Base-by-base conservation (phyloP, 192 early-diverging fungal genomes). In the Coemansia sp. region DNA sequence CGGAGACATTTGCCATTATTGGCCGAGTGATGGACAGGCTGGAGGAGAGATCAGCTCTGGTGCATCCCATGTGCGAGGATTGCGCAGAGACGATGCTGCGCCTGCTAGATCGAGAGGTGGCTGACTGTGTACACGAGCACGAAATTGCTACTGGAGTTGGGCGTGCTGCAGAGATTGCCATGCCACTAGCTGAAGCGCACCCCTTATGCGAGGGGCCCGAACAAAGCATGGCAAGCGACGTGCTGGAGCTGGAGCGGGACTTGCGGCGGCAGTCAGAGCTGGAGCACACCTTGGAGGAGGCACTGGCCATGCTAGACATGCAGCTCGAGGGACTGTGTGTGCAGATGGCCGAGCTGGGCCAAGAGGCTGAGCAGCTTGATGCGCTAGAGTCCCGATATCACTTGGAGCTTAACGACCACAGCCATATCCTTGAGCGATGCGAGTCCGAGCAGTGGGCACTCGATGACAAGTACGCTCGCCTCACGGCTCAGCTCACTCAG, bases 61-160 rank as follows among this genome's bases (percentile, higher is more conserved):
- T 86, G 48, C 93, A 95, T 57, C 93, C 93, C 12, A 86, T 96
- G 72, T 98, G 96, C 70, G 86, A 92, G 63, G 94, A 94, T 52
- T 98, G 96, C 65, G 90, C 93, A 0, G 93, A 94, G 55, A 88
- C 88, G 65, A 66, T 96, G 57, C 42, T 88, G 48, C 83, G 89
- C 10, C 77, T 82, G 28, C 66, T 98, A 38, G 89, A 91, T 42
- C 87, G 86, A 59, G 85, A 89, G 52, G 66, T 94, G 16, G 61
- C 75, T 0, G 92, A 95, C 64, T 83, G 88, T 8, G 77, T 83
- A n/a, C 77, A 72, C 43, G 93, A 95, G 72, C 73, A 85, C 47
- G 89, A 92, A 70, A 89, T 88, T 21, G 93, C 94, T 61, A 87
- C 88, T 41, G 85, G 84, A 16, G 90, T 92, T 65, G 73, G 92